Conservation (phyloP, 495 filamentous ascomycete genomes). For the Physcia stellaris region DNA sequence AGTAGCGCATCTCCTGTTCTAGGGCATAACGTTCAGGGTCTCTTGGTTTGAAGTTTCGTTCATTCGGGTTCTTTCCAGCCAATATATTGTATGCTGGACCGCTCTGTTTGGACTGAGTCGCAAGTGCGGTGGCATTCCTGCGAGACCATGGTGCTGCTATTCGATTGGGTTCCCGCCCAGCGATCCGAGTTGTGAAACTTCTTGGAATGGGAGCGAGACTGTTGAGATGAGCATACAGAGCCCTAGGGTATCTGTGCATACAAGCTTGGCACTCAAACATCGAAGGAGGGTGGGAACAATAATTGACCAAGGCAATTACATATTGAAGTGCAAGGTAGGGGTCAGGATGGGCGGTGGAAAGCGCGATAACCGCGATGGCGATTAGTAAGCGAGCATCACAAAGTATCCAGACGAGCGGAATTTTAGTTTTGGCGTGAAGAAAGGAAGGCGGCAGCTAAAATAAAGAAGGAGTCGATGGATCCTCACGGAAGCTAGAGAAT, state of each 20-base stretch:
- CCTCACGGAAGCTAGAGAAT: too few species aligned
- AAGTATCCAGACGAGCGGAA: too few species aligned
- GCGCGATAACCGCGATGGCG: neutral
- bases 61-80: too few species aligned
- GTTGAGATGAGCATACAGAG: slow-evolving; percentile 7
- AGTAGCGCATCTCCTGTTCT: slow-evolving; percentile 43
- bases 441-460: too few species aligned
- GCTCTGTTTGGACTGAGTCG: neutral
- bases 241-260: slow-evolving; percentile 13
- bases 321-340: neutral
- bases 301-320: neutral
- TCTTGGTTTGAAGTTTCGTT: slow-evolving; percentile 2
- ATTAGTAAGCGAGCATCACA: too few species aligned
- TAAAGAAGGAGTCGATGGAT: too few species aligned
- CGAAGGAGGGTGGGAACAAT: neutral
- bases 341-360: neutral
- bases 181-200: too few species aligned
- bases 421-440: too few species aligned
- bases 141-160: too few species aligned
- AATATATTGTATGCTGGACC: neutral
- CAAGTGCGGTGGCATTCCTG: neutral
- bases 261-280: slow-evolving; percentile 19
- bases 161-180: too few species aligned
- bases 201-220: too few species aligned
- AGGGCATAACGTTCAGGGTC: too few species aligned